Evolutionary conservation across 2,329 filamentous ascomycete genomes (phyloP).

Genomic region (Coleophoma eucalyptorum): DNA sequence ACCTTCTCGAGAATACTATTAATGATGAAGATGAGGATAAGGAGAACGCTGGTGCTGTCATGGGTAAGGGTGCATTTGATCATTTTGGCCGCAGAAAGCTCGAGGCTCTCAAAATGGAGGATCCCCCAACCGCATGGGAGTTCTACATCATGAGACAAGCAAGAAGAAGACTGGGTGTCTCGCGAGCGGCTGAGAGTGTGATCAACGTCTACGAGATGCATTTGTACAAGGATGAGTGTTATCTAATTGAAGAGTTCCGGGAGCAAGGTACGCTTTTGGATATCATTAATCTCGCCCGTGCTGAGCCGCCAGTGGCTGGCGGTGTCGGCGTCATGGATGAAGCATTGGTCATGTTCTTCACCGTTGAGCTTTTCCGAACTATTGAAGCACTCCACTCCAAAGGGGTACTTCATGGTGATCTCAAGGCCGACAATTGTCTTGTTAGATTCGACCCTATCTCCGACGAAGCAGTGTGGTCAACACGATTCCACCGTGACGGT

Average conservation of each 20-base stretch:
- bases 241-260: constrained; percentile 82
- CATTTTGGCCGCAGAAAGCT: constrained; percentile 48
- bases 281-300: constrained; percentile 80
- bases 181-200: constrained; percentile 73
- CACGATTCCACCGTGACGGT: constrained; percentile 71
- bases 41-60: constrained; percentile 38
- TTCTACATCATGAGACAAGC: constrained; percentile 91
- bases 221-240: constrained; percentile 85
- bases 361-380: constrained; percentile 84
- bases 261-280: constrained; percentile 93
- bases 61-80: constrained; percentile 62
- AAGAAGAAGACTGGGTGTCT: constrained; percentile 69
- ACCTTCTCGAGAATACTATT: constrained; percentile 76
- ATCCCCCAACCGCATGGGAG: constrained; percentile 86
- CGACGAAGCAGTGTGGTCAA: constrained; percentile 43
- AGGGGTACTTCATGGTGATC: constrained; percentile 82
- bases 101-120: constrained; percentile 93
- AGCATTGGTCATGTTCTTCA: constrained; percentile 89
- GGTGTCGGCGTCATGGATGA: constrained; percentile 77
- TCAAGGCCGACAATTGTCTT: constrained; percentile 95
- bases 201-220: constrained; percentile 87
- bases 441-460: constrained; percentile 68
- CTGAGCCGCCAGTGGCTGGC: constrained; percentile 50
- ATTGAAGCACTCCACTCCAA: constrained; percentile 81
- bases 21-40: constrained; percentile 44